Conservation (phyloP, 192 early-diverging fungal species). For the Entomortierella beljakovae region DNA sequence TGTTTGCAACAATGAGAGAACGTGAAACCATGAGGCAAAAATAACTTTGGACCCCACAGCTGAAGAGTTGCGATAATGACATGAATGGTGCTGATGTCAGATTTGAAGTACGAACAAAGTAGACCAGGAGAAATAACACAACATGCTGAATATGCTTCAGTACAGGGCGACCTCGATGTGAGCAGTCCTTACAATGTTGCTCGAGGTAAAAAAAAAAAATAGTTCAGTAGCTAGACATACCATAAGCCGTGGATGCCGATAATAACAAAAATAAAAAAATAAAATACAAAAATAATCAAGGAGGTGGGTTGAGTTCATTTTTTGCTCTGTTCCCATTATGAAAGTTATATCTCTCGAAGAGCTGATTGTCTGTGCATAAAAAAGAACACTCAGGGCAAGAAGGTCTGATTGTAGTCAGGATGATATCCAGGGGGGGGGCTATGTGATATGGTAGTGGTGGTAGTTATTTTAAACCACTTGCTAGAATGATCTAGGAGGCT, state of each 20-base stretch:
- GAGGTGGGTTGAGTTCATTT: neutral
- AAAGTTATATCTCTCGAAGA: neutral
- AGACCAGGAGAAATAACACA: too few relatives aligned
- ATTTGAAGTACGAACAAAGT: too few relatives aligned
- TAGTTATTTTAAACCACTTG: neutral
- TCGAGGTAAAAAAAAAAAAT: too few relatives aligned
- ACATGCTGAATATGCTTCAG: too few relatives aligned
- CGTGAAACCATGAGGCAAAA: neutral
- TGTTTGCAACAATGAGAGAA: neutral
- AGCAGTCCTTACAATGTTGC: too few relatives aligned
- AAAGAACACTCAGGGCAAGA: neutral
- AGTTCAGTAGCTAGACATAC: too few relatives aligned
- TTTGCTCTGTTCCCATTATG: neutral
- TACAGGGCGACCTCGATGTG: too few relatives aligned
- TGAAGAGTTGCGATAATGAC: neutral
- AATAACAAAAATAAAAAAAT: too few relatives aligned
- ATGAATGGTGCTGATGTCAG: too few relatives aligned
- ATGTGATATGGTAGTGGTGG: neutral
- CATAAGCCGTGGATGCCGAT: too few relatives aligned
- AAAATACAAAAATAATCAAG: neutral
- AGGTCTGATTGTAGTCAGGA: neutral
- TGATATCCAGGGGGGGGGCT: neutral
- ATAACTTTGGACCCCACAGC: too few relatives aligned
- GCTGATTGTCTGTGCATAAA: neutral
- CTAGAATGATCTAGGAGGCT: neutral